A percentile compares a stretch with the other conserved stretches of the same genome.
These are phyloP conservation scores for Hypericum androsaemum DNA, from an alignment of 345 rosid genomes.

Conservation along the genomic window DNA sequence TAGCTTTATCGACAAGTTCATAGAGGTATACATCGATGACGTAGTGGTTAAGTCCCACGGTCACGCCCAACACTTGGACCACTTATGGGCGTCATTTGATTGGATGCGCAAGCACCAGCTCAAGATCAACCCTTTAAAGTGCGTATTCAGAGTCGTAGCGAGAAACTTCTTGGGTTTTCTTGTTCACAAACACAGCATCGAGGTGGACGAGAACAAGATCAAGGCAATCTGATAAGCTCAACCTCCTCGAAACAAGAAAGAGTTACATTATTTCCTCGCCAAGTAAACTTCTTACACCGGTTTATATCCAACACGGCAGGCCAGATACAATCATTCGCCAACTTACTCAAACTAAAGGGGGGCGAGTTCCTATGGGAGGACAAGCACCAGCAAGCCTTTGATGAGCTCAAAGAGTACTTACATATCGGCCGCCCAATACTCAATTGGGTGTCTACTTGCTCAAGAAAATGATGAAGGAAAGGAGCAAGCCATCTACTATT, in stretches of 20 bases:
- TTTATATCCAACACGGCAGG: no score
- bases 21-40: constrained; percentile 8
- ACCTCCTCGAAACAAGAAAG: background rate
- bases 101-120: background rate
- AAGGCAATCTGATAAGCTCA: no score
- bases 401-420: no score
- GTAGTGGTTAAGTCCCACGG: background rate
- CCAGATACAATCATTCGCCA: no score
- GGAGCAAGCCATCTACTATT: background rate
- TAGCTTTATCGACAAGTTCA: background rate
- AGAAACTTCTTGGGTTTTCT: constrained; percentile 1
- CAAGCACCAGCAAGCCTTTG: no score
- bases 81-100: background rate
- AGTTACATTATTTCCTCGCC: no score
- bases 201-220: no score
- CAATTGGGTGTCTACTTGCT: background rate
- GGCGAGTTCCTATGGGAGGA: no score
- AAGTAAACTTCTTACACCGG: background rate
- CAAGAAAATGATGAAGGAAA: background rate
- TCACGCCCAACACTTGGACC: background rate
- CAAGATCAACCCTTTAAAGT: constrained; percentile 6
- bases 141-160: background rate
- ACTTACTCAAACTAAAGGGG: no score
- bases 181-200: background rate
- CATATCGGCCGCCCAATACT: no score